Base-by-base conservation (phyloP, 345 rosid genomes). In the Brassica carinata region DNA sequence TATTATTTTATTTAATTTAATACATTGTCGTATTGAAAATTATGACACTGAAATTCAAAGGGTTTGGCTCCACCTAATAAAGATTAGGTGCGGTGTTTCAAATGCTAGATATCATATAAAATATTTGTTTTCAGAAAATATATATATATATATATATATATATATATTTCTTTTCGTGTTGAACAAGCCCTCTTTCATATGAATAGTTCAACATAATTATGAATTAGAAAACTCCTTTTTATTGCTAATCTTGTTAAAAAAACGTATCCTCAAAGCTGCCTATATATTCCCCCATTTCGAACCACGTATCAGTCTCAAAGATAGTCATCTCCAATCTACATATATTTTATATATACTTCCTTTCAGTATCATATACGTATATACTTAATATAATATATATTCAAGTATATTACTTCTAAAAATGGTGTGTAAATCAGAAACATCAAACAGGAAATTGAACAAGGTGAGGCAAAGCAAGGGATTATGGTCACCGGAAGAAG, bases 401-500 rank as follows among this genome's bases (percentile, higher is more conserved):
- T 11, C 36, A 61, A 34, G 18, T 48, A 33, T 9, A 26, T 1
- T 31, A 64, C 51, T 8, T 59, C 7, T 4, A 55, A 33, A 38
- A 71, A 81, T 81, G 84, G 84, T 71, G 76, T 76, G 8, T 31
- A 71, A 71, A 71, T 29, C 73, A 30, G 77, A 81, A 55, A 75
- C 76, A 55, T 8, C 53, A 64, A 57, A 55, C 34, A 9, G 2
- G 26, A 65, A 64, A 40, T 0, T 65, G 57, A 71, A 76, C 1
- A 76, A 81, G 65, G 77, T 19, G 68, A 91, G 85, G 87, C 92
- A 89, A 84, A 88, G 88, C 85, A 95, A 93, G 64, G 99, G 99
- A 51, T 74, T 95, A 14, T 95, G 99, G 99, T 95, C 99, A 33
- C 99, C 99, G 2, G 99, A 95, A 77, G 98, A 95, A 86, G 99